Evolutionary conservation across 768 basidiomycete species (phyloP).

Genomic region (Serendipita sp.): DNA sequence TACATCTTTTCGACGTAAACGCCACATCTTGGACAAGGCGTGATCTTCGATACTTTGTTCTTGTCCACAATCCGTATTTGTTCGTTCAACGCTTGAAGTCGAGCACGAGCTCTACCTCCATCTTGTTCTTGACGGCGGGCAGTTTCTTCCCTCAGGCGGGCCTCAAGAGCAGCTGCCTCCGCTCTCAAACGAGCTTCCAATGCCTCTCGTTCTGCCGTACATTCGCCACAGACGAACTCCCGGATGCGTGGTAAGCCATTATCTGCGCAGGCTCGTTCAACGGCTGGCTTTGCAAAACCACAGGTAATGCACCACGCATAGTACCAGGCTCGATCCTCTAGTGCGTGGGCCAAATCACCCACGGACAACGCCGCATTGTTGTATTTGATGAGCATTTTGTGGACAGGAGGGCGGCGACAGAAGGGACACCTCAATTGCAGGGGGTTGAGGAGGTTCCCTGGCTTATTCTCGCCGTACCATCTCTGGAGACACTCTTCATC

Average conservation of each 20-base stretch:
- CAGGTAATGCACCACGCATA: slow-evolving; percentile 20
- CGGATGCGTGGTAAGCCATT: slow-evolving; percentile 12
- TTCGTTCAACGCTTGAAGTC: not conserved
- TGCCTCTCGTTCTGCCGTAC: slow-evolving; percentile 7
- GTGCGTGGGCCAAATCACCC: slow-evolving; percentile 15
- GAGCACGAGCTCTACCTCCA: not conserved
- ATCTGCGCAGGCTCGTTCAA: slow-evolving; percentile 16
- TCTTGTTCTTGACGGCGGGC: not conserved
- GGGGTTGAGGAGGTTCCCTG: slow-evolving; percentile 18
- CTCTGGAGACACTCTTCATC: slow-evolving; percentile 16
- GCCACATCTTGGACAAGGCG: not conserved
- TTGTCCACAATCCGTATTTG: not conserved
- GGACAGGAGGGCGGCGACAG: slow-evolving; percentile 17
- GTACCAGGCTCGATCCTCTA: slow-evolving; percentile 17
- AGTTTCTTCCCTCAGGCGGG: not conserved
- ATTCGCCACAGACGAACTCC: slow-evolving; percentile 14
- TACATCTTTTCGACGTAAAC: not conserved
- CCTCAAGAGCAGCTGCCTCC: not conserved
- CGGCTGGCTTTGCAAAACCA: slow-evolving; percentile 15
- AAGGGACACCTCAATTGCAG: slow-evolving; percentile 19
- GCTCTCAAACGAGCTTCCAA: not conserved
- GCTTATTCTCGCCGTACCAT: slow-evolving; percentile 19
- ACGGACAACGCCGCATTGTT: slow-evolving; percentile 14
- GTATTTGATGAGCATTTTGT: slow-evolving; percentile 15
- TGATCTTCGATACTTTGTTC: not conserved